These are phyloP conservation scores for Xylaria sp. DNA, from an alignment of 2,329 filamentous ascomycete genomes.

Conservation along the genomic window DNA sequence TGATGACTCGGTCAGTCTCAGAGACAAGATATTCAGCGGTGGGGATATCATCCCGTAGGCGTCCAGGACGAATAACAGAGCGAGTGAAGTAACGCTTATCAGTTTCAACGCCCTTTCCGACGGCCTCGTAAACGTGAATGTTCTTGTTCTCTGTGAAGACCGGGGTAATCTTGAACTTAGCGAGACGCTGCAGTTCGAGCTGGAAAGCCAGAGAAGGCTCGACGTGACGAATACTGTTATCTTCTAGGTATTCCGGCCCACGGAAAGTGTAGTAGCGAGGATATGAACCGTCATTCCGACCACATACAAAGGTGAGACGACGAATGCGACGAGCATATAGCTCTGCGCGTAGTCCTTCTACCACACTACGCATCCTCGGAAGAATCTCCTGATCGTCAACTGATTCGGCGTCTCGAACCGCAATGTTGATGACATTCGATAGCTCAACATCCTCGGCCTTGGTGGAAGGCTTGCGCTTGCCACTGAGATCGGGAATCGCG, in stretches of 20 bases:
- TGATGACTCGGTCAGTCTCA: slow-evolving; percentile 95
- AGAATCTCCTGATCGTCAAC: slow-evolving; percentile 84
- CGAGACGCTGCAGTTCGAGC: slow-evolving; percentile 91
- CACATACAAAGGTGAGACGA: slow-evolving; percentile 95
- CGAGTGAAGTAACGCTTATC: slow-evolving; percentile 99
- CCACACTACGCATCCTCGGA: slow-evolving; percentile 76
- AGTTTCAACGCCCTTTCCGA: slow-evolving; percentile 93
- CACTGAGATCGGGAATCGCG: slow-evolving; percentile 77
- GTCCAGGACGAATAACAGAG: slow-evolving; percentile 92
- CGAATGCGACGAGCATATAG: slow-evolving; percentile 84
- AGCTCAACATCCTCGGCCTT: slow-evolving; percentile 78
- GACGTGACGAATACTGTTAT: slow-evolving; percentile 95
- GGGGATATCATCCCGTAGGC: slow-evolving; percentile 95
- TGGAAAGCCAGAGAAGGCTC: slow-evolving; percentile 98
- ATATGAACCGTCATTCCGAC: slow-evolving; percentile 92
- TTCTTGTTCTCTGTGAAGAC: slow-evolving; percentile 99
- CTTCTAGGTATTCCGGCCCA: slow-evolving; percentile 87
- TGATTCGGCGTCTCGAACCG: slow-evolving; percentile 87
- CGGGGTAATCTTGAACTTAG: slow-evolving; percentile 97
- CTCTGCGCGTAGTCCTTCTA: slow-evolving; percentile 86
- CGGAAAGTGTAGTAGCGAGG: slow-evolving; percentile 99
- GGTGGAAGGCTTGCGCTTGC: slow-evolving; percentile 73
- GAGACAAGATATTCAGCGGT: slow-evolving; percentile 99
- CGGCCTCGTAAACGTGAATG: slow-evolving; percentile 97
- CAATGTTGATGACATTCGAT: slow-evolving; percentile 91